Percentiles rank a stretch among this genome's conserved stretches.
phyloP scores from a whole-genome alignment of 176 grass and related monocot species.

The Carex cristatella region DNA sequence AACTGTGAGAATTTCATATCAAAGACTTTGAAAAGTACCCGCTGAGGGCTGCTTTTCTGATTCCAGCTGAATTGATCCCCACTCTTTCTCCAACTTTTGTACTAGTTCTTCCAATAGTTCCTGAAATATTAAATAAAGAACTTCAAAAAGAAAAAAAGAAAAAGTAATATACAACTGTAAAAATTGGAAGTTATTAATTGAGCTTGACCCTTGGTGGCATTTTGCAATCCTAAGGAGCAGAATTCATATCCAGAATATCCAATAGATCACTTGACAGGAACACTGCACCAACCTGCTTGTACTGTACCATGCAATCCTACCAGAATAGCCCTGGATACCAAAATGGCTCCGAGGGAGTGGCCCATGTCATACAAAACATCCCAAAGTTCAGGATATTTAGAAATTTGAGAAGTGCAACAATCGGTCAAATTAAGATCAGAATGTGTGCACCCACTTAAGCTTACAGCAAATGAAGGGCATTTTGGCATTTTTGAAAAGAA shows the following conservation, averaged over 20 bases:
- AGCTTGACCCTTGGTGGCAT: neutral
- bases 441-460: neutral
- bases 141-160: neutral
- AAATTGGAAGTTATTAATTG: neutral
- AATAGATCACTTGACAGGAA: neutral
- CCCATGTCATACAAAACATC: neutral
- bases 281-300: neutral
- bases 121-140: too few relatives aligned
- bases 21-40: slow-evolving; percentile 37
- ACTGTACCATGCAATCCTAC: neutral
- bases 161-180: neutral
- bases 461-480: neutral
- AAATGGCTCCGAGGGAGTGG: neutral
- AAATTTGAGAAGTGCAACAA: neutral
- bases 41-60: slow-evolving; percentile 70
- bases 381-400: neutral
- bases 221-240: neutral
- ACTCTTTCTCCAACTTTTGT: slow-evolving; percentile 48
- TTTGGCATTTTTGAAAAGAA: neutral
- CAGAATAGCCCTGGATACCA: neutral
- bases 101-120: too few relatives aligned
- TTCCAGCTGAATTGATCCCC: slow-evolving; percentile 62
- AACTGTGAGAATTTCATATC: slow-evolving; percentile 3
- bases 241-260: neutral
- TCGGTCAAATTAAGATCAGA: neutral